These are phyloP conservation scores for Crithidia thermophila DNA, from an alignment of 208 protist genomes.

Conservation along the genomic window DNA sequence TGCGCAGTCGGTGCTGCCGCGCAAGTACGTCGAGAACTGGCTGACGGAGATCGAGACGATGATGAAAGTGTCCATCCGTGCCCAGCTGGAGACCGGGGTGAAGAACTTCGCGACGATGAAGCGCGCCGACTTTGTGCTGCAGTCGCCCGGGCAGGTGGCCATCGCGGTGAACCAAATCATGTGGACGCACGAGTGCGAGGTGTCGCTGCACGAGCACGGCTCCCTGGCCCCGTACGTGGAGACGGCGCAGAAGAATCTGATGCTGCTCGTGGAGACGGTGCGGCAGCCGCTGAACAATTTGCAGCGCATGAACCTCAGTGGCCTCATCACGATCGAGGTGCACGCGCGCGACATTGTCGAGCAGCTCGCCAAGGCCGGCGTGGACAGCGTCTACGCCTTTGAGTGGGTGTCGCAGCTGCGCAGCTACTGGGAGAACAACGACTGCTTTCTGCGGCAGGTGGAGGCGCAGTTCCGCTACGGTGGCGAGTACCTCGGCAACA, in stretches of 20 bases:
- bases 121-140: conserved; percentile 81
- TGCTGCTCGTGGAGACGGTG: conserved; percentile 91
- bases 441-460: conserved; percentile 92
- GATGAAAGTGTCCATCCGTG: conserved; percentile 94
- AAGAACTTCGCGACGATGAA: conserved; percentile 74
- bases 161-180: conserved; percentile 94
- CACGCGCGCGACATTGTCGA: conserved; percentile 96
- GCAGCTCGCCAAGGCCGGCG: conserved; percentile 81
- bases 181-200: conserved; percentile 95
- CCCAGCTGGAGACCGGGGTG: conserved; percentile 85
- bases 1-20: conserved; percentile 90
- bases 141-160: conserved; percentile 90
- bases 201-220: conserved; percentile 76
- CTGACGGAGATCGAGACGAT: conserved; percentile 96
- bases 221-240: conserved; percentile 84
- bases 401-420: conserved; percentile 97
- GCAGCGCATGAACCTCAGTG: conserved; percentile 93
- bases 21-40: conserved; percentile 98
- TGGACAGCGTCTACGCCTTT: conserved; percentile 91
- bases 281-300: conserved; percentile 86
- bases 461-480: conserved; percentile 95
- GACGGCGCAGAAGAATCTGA: conserved; percentile 86
- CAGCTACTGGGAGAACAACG: conserved; percentile 96
- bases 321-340: conserved; percentile 97
- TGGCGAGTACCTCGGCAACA: conserved; percentile 98